Evolutionary conservation across 148 eudicot genomes (phyloP).

Genomic region (Amaranthus cruentus): DNA sequence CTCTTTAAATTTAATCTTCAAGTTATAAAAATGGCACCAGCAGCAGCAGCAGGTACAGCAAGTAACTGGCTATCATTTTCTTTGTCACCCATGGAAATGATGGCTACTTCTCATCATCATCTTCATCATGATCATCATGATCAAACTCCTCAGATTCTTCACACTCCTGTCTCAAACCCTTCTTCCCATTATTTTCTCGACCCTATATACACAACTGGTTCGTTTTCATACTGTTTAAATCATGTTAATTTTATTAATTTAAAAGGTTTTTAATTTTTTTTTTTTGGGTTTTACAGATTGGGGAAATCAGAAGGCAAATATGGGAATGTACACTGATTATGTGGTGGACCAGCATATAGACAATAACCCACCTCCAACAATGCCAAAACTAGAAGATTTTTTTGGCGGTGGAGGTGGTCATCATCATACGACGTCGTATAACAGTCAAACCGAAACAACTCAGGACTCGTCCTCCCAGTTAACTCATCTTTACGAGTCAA

Average conservation of each 20-base stretch:
- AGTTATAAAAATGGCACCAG: conserved; percentile 42
- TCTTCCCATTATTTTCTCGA: conserved; percentile 39
- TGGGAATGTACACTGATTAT: conserved; percentile 31
- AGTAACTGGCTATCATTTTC: conserved; percentile 58
- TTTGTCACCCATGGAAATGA: conserved; percentile 52
- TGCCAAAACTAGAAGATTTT: conserved; percentile 83
- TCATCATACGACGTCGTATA: conserved; percentile 29
- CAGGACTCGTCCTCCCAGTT: conserved; percentile 69
- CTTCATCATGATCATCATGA: conserved; percentile 8
- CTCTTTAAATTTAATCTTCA: not conserved
- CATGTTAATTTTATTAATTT: too few species aligned
- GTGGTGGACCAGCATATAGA: conserved; percentile 22
- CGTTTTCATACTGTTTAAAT: not conserved
- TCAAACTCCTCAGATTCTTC: conserved; percentile 21
- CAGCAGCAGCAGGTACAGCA: conserved; percentile 14
- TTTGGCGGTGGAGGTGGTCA: conserved; percentile 69
- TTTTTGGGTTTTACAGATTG: conserved; percentile 33
- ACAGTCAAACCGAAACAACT: conserved; percentile 44
- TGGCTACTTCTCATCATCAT: conserved; percentile 28
- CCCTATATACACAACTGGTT: conserved; percentile 53
- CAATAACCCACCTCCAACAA: conserved; percentile 14
- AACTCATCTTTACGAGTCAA: conserved; percentile 71
- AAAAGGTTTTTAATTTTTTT: not conserved
- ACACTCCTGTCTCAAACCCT: conserved; percentile 11
- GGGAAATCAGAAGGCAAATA: conserved; percentile 33